Evolutionary conservation across 805 yeast species (phyloP).

Genomic region (Helenozyma rhizophorensis): DNA sequence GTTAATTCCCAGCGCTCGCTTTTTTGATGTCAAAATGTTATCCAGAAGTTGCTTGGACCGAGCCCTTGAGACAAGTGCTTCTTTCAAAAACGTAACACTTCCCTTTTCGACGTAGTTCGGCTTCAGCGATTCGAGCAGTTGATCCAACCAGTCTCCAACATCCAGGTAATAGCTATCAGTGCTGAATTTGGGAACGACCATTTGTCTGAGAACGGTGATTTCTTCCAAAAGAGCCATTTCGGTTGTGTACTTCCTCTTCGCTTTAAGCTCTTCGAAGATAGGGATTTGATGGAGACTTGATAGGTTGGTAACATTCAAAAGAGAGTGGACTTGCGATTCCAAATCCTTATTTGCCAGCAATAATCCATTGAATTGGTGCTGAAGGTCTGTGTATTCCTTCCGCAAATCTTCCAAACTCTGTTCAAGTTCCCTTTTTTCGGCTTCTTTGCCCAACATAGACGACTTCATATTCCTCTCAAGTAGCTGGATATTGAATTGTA

Average conservation of each 20-base stretch:
- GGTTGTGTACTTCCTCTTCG: slow-evolving; percentile 29
- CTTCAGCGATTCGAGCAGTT: neutral
- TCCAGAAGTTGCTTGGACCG: slow-evolving; percentile 1
- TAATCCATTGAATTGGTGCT: slow-evolving; percentile 16
- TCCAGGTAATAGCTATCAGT: too few relatives aligned
- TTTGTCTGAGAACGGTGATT: slow-evolving; percentile 37
- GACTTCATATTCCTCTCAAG: slow-evolving; percentile 41
- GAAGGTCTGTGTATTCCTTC: slow-evolving; percentile 14
- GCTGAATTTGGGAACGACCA: slow-evolving; percentile 19
- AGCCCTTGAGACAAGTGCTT: slow-evolving; percentile 1
- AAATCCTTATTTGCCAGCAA: slow-evolving; percentile 18
- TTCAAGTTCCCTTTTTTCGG: slow-evolving; percentile 15
- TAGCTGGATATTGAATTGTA: slow-evolving; percentile 41
- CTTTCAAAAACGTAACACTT: neutral
- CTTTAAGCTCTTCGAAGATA: slow-evolving; percentile 27
- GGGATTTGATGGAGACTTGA: slow-evolving; percentile 10
- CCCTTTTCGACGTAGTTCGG: neutral
- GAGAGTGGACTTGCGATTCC: slow-evolving; percentile 21
- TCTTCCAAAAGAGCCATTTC: slow-evolving; percentile 41
- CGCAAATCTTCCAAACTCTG: slow-evolving; percentile 6
- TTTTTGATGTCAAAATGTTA: slow-evolving; percentile 3
- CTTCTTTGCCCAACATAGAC: slow-evolving; percentile 25
- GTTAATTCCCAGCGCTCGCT: neutral
- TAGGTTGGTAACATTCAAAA: slow-evolving; percentile 18
- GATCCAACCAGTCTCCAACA: too few relatives aligned